Evolutionary conservation across 306 rosid genomes (phyloP), one percentile per base, ranked within the genome.

Genomic region (Pyrus pyrifolia): DNA sequence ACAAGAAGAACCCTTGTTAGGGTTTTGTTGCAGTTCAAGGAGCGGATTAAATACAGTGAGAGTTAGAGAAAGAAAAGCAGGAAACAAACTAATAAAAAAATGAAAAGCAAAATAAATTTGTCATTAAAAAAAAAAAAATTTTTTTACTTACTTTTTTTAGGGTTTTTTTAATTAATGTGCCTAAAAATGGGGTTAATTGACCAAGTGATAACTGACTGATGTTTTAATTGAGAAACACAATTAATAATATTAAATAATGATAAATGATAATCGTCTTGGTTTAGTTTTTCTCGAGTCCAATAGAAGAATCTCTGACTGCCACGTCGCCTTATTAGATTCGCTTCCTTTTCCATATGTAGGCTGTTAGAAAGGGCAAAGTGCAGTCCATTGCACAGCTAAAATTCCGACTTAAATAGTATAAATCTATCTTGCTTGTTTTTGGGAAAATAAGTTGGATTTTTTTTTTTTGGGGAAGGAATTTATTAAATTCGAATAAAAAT

Each of bases 1-100:
- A 68, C 89, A 87, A 90, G 93, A 90, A 92, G 93, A 90, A 92
- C 89, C 97, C 93, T 87, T 35, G 68, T 77, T 90, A 88, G 91
- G 96, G 97, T 89, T 92, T 92, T 90, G 90, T 86, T 87, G 83
- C 86, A 86, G 72, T 74, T 51, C 30, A 72, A 82, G 35, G 81
- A 64, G 79, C 67, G 71, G 95, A 88, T 90, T 92, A 92, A 84
- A 88, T 84, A 87, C 89, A 84, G 74, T 70, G 85, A 71, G 29
- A 22, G 85, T 55, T 62, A 25, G 76, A 49, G 29, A 62, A 23
- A 70, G 53, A 75, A 69, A 69, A 11, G 35, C 23, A 68, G 49
- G 30, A 51, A 15, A 25, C n/a, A 38, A 66, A 53, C 59, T 59
- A 69, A 59, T 18, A 42, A 68, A 35, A 35, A 22, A 44, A 17